These are phyloP conservation scores for Phytophthora vignae DNA, from an alignment of 352 stramenopile genomes.

Conservation along the genomic window DNA sequence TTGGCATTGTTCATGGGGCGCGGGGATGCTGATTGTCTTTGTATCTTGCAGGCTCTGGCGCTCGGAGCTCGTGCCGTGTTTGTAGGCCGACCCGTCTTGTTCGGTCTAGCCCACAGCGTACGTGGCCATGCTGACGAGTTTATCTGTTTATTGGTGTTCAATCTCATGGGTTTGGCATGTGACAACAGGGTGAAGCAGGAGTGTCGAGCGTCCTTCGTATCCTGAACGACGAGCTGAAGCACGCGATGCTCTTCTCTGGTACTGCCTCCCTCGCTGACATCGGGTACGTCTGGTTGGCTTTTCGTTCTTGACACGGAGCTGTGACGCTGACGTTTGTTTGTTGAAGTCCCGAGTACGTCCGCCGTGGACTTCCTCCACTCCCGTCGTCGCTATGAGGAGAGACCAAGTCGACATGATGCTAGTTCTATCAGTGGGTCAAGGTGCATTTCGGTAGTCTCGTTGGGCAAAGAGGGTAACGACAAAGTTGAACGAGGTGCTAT, in stretches of 20 bases:
- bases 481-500: slow-evolving; percentile 18
- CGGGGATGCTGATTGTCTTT: background rate
- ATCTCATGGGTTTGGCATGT: slow-evolving; percentile 1
- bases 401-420: background rate
- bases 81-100: slow-evolving; percentile 95
- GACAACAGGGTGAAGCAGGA: slow-evolving; percentile 72
- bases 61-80: slow-evolving; percentile 94
- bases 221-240: slow-evolving; percentile 92
- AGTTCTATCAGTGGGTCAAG: no score
- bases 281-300: slow-evolving; percentile 37
- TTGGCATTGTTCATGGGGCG: background rate
- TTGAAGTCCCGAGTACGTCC: slow-evolving; percentile 31
- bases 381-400: slow-evolving; percentile 30
- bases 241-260: slow-evolving; percentile 90
- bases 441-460: background rate
- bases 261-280: slow-evolving; percentile 70
- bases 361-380: slow-evolving; percentile 29
- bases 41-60: slow-evolving; percentile 52
- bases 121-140: background rate
- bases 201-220: slow-evolving; percentile 91
- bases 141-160: background rate
- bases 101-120: slow-evolving; percentile 92
- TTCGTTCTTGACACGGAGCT: background rate
- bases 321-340: background rate
- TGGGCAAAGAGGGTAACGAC: background rate